Conservation (phyloP, 108 stramenopile genomes). For the Discostella stelligeroides region DNA sequence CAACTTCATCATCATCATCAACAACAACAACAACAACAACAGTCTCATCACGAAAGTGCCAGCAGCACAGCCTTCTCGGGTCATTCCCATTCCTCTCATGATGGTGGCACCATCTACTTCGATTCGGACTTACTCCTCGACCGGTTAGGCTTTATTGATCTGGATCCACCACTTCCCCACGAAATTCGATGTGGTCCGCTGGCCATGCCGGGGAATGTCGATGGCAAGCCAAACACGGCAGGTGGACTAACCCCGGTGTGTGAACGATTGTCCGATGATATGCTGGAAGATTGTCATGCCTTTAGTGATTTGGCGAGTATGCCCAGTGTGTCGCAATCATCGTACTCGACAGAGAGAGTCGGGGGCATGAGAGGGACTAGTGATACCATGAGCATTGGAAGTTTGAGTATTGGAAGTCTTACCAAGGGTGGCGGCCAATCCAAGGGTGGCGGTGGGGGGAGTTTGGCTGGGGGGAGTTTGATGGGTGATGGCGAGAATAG, state of each 20-base stretch:
- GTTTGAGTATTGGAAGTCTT: slow-evolving; percentile 22
- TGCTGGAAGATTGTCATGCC: slow-evolving; percentile 56
- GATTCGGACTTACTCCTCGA: slow-evolving; percentile 46
- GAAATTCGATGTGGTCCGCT: slow-evolving; percentile 51
- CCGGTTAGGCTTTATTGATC: slow-evolving; percentile 44
- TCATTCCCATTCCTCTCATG: not conserved
- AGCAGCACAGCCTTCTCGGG: not conserved
- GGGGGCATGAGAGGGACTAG: slow-evolving; percentile 27
- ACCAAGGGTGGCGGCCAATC: slow-evolving; percentile 14
- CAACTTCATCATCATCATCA: not conserved
- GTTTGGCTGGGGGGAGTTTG: slow-evolving; percentile 43
- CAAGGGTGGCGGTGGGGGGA: slow-evolving; percentile 35
- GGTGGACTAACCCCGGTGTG: slow-evolving; percentile 51
- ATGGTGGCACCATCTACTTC: not conserved
- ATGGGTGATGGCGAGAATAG: slow-evolving; percentile 36
- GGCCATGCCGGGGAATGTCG: slow-evolving; percentile 16
- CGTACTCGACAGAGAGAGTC: slow-evolving; percentile 16
- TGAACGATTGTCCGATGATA: slow-evolving; percentile 51
- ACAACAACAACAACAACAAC: not conserved
- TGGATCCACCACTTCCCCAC: slow-evolving; percentile 49
- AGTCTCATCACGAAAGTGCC: slow-evolving; percentile 1
- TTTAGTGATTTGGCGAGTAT: slow-evolving; percentile 46
- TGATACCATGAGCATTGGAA: slow-evolving; percentile 39
- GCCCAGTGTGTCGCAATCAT: slow-evolving; percentile 45
- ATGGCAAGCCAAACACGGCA: slow-evolving; percentile 24